phyloP scores from a whole-genome alignment of 2,329 filamentous ascomycete species.

The Colletotrichum musicola region DNA sequence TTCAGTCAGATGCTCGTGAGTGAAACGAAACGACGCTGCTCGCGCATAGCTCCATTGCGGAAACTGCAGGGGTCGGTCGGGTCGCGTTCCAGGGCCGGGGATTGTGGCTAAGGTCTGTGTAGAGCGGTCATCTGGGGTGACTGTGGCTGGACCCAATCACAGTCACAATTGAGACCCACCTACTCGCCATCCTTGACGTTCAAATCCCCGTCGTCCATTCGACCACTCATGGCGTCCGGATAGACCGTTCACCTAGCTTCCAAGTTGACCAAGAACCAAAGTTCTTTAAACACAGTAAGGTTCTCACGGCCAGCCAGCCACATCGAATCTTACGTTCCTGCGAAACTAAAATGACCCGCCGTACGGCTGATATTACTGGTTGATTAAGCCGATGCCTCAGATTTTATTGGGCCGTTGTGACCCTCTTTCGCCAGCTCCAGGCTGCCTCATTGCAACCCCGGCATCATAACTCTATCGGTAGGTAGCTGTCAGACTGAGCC shows the following conservation, averaged over 20 bases:
- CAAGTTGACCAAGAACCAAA: slow-evolving; percentile 2
- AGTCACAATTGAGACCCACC: not conserved
- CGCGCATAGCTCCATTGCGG: slow-evolving; percentile 23
- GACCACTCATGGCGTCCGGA: not conserved
- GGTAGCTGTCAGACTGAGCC: slow-evolving; percentile 3
- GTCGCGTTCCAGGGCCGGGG: slow-evolving; percentile 16
- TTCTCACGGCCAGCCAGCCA: not conserved
- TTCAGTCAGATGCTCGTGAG: slow-evolving; percentile 4
- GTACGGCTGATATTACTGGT: not conserved
- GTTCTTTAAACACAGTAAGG: not conserved
- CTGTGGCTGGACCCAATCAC: slow-evolving; percentile 19
- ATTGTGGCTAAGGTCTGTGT: not conserved
- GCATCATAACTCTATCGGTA: not conserved
- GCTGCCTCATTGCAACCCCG: slow-evolving; percentile 2
- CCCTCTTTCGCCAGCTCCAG: slow-evolving; percentile 6
- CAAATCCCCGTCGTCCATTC: not conserved
- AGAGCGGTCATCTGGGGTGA: not conserved
- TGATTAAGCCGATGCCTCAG: too few species aligned
- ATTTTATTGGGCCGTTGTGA: not conserved
- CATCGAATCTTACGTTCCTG: not conserved
- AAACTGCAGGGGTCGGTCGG: slow-evolving; percentile 17
- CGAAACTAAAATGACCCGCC: not conserved
- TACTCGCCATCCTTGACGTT: not conserved
- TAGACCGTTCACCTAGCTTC: slow-evolving; percentile 16
- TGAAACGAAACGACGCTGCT: slow-evolving; percentile 28